These are phyloP conservation scores for Prinsepia uniflora DNA, from an alignment of 306 rosid genomes.

Conservation along the genomic window DNA sequence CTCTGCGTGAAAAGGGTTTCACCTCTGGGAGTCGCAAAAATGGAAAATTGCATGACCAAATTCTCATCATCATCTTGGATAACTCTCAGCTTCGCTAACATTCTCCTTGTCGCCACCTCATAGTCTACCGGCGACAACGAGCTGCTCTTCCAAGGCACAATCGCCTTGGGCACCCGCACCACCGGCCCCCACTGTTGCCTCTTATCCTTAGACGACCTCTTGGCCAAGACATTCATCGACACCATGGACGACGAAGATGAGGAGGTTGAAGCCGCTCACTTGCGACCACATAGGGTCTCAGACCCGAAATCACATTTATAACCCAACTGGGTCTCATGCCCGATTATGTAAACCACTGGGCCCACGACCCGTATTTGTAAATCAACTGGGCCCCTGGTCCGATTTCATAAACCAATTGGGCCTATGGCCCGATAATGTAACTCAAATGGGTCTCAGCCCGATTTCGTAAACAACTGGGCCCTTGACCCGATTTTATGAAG, in stretches of 20 bases:
- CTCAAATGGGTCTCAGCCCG: too few relatives aligned
- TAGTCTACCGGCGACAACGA: constrained; percentile 36
- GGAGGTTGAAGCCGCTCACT: constrained; percentile 20
- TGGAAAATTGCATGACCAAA: constrained; percentile 43
- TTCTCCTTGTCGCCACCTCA: constrained; percentile 55
- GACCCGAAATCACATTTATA: too few relatives aligned
- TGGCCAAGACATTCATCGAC: constrained; percentile 1
- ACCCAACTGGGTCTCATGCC: too few relatives aligned
- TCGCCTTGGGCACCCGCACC: constrained; percentile 50
- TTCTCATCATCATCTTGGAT: constrained; percentile 40
- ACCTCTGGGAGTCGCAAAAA: constrained; percentile 52
- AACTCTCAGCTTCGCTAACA: constrained; percentile 59
- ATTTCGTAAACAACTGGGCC: too few relatives aligned
- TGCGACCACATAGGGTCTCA: too few relatives aligned
- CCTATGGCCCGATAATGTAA: too few relatives aligned
- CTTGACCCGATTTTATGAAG: too few relatives aligned
- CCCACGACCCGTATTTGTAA: too few relatives aligned
- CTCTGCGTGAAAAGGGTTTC: constrained; percentile 75
- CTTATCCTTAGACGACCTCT: constrained; percentile 31
- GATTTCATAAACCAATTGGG: too few relatives aligned
- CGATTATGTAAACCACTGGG: too few relatives aligned
- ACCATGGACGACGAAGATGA: constrained; percentile 12
- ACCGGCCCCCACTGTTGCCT: constrained; percentile 37
- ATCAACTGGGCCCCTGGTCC: too few relatives aligned
- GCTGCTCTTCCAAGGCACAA: constrained; percentile 50